A percentile compares a stretch with the other conserved stretches of the same genome.
phyloP scores from a whole-genome alignment of 169 alveolate genomes.

The Cyclospora cayetanensis region DNA sequence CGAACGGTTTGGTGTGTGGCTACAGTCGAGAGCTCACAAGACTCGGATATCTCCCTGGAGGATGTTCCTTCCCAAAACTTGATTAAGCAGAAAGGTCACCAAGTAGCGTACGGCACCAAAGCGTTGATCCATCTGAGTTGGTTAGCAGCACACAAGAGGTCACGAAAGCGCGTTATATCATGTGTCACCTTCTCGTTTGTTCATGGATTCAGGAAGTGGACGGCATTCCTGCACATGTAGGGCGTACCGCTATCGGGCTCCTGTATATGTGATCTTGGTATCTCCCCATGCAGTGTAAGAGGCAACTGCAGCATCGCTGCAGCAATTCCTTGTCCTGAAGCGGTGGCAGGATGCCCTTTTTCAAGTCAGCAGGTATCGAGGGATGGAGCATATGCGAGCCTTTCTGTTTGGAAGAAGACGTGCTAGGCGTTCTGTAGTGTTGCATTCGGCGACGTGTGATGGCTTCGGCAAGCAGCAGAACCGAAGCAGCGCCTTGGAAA shows the following conservation, averaged over 20 bases:
- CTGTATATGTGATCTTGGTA: slow-evolving; percentile 49
- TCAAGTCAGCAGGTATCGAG: not conserved
- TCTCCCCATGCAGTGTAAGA: slow-evolving; percentile 57
- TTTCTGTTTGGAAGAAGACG: slow-evolving; percentile 17
- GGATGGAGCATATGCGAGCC: not conserved
- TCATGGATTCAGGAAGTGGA: no score
- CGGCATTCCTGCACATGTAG: no score
- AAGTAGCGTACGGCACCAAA: slow-evolving; percentile 64
- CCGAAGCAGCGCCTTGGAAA: slow-evolving; percentile 58
- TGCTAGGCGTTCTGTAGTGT: slow-evolving; percentile 3
- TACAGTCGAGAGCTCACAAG: slow-evolving; percentile 3
- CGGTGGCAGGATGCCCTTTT: slow-evolving; percentile 27
- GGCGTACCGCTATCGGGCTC: slow-evolving; percentile 43
- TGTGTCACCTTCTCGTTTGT: no score
- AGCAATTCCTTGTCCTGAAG: slow-evolving; percentile 30
- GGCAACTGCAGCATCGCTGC: slow-evolving; percentile 57
- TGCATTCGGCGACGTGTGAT: slow-evolving; percentile 59
- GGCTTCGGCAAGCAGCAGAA: slow-evolving; percentile 48
- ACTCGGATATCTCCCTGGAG: slow-evolving; percentile 52
- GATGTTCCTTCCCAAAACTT: slow-evolving; percentile 46
- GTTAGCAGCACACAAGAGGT: not conserved
- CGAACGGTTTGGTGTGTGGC: not conserved
- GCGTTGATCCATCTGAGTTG: slow-evolving; percentile 48
- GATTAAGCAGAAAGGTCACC: slow-evolving; percentile 55
- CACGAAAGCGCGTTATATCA: no score